Percentiles rank a stretch among this genome's conserved stretches.
phyloP scores from a whole-genome alignment of 2,329 filamentous ascomycete species.

The Colletotrichum falcatum region DNA sequence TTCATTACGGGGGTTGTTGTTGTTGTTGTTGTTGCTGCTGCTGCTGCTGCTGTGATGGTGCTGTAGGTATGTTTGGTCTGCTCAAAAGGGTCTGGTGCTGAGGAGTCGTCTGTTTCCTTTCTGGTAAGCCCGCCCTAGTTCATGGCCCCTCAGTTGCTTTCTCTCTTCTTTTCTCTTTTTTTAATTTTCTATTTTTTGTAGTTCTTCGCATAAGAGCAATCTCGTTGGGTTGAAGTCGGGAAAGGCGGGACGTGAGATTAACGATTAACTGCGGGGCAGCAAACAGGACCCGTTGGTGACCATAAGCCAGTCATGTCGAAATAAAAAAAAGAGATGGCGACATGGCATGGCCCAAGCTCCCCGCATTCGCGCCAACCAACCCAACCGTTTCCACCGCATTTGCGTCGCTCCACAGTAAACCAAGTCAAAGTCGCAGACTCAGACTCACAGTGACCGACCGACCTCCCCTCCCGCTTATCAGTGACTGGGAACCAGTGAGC shows the following conservation, averaged over 20 bases:
- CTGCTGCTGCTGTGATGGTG: neutral
- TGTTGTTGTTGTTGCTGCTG: neutral
- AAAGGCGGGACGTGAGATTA: slow-evolving; percentile 2
- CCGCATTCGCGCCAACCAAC: slow-evolving; percentile 37
- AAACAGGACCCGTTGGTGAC: neutral
- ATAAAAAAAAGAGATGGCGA: slow-evolving; percentile 31
- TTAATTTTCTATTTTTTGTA: neutral
- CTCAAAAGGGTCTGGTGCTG: neutral
- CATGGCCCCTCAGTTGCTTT: neutral
- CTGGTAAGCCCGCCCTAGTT: neutral
- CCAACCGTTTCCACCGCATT: slow-evolving; percentile 16
- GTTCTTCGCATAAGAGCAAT: slow-evolving; percentile 7
- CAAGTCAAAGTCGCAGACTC: no score
- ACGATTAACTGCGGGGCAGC: slow-evolving; percentile 16
- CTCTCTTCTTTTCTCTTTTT: neutral
- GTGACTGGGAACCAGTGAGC: slow-evolving; percentile 18
- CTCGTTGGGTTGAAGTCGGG: slow-evolving; percentile 27
- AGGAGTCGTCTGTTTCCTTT: neutral
- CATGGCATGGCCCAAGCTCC: slow-evolving; percentile 45
- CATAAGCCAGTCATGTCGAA: slow-evolving; percentile 17
- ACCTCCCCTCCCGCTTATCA: slow-evolving; percentile 38
- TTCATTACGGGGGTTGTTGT: slow-evolving; percentile 73
- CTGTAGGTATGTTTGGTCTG: neutral
- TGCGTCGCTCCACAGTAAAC: slow-evolving; percentile 9
- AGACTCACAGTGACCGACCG: slow-evolving; percentile 28